Percentiles rank a stretch among this genome's conserved stretches.
These are phyloP conservation scores for Umbelopsis sp. DNA, from an alignment of 192 early-diverging fungal genomes.

Conservation along the genomic window DNA sequence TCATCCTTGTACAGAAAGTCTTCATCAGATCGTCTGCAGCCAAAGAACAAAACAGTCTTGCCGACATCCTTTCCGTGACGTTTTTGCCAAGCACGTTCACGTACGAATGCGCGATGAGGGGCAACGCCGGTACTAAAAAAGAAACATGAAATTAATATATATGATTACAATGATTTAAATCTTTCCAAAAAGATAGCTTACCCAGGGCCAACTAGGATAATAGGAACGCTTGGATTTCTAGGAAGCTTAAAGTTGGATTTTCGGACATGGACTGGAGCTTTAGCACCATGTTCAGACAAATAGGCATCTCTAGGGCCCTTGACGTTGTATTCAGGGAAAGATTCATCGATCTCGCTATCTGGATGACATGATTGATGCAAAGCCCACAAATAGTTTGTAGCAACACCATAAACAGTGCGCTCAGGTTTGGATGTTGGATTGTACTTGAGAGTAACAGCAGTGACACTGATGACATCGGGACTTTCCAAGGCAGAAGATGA, in stretches of 20 bases:
- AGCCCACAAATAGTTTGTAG: slow-evolving; percentile 85
- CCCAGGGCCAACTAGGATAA: slow-evolving; percentile 97
- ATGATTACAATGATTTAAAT: not conserved
- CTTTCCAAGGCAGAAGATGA: slow-evolving; percentile 80
- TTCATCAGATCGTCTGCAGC: slow-evolving; percentile 79
- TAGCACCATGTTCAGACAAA: slow-evolving; percentile 32
- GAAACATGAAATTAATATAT: not conserved
- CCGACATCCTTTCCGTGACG: slow-evolving; percentile 70
- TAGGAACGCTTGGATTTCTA: slow-evolving; percentile 66
- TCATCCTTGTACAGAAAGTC: slow-evolving; percentile 93
- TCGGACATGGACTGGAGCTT: slow-evolving; percentile 88
- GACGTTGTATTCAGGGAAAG: slow-evolving; percentile 26
- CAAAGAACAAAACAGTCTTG: slow-evolving; percentile 89
- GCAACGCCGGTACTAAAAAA: slow-evolving; percentile 81
- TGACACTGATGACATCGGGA: slow-evolving; percentile 76
- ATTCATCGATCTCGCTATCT: slow-evolving; percentile 34
- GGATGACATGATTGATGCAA: slow-evolving; percentile 50
- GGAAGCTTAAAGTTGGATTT: slow-evolving; percentile 89
- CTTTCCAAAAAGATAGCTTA: not conserved
- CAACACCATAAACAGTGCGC: slow-evolving; percentile 75
- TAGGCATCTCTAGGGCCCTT: slow-evolving; percentile 44
- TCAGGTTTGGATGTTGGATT: slow-evolving; percentile 51
- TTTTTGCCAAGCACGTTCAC: slow-evolving; percentile 76
- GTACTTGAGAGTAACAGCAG: slow-evolving; percentile 89
- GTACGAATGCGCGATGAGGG: slow-evolving; percentile 94